Conservation (phyloP, 805 yeast species). For the Candida palmyrensis region DNA sequence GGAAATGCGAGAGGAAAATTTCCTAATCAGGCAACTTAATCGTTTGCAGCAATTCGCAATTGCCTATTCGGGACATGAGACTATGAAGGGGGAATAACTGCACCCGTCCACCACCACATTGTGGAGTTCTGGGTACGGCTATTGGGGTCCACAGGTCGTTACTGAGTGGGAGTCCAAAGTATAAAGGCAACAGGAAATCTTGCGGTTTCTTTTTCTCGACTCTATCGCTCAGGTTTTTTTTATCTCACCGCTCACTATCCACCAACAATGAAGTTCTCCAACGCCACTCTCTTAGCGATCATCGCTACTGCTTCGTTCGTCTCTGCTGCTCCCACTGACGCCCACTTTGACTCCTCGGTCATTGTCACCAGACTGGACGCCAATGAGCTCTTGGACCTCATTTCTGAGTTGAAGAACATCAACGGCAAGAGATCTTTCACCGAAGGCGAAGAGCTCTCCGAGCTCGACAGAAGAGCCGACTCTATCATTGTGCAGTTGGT, state of each 20-base stretch:
- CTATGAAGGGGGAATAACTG: too few relatives aligned
- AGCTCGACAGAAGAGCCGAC: slow-evolving; percentile 31
- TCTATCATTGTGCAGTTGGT: slow-evolving; percentile 30
- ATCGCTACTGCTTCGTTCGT: slow-evolving; percentile 34
- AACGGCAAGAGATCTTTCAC: slow-evolving; percentile 33
- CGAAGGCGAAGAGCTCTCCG: slow-evolving; percentile 21
- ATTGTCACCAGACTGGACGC: slow-evolving; percentile 33
- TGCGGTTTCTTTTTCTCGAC: too few relatives aligned
- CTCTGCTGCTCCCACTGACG: slow-evolving; percentile 27
- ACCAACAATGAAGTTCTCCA: slow-evolving; percentile 33
- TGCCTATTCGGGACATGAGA: too few relatives aligned
- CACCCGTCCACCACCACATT: too few relatives aligned
- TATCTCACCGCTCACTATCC: slow-evolving; percentile 2
- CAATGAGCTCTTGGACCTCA: slow-evolving; percentile 26
- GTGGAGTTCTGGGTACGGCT: too few relatives aligned
- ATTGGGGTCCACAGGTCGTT: too few relatives aligned
- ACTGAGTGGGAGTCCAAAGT: too few relatives aligned
- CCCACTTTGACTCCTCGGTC: slow-evolving; percentile 12
- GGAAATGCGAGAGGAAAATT: too few relatives aligned
- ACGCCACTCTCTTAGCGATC: slow-evolving; percentile 35
- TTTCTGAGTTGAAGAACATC: slow-evolving; percentile 27
- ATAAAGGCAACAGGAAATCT: too few relatives aligned
- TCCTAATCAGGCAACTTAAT: too few relatives aligned
- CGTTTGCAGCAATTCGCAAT: too few relatives aligned
- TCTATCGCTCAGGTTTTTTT: too few relatives aligned